Conservation (phyloP, 495 filamentous ascomycete species). For the Penicillium goetzii region DNA sequence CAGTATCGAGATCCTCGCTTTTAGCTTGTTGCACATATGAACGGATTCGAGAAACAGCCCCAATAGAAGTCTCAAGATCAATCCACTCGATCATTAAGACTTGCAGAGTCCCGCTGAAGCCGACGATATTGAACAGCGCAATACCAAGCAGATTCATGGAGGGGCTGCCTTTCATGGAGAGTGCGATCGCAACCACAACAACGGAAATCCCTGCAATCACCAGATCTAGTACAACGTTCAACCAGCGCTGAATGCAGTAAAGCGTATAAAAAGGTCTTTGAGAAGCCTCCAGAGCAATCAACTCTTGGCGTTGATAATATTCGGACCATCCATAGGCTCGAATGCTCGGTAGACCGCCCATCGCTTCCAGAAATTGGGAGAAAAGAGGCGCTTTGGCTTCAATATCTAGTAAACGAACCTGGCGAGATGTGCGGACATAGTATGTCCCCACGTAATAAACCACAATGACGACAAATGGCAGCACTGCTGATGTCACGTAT, state of each 20-base stretch:
- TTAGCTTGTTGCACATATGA: slow-evolving; percentile 24
- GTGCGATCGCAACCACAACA: slow-evolving; percentile 45
- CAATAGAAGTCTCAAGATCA: slow-evolving; percentile 36
- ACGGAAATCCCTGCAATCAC: slow-evolving; percentile 61
- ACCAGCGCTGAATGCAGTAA: slow-evolving; percentile 71
- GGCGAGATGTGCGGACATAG: slow-evolving; percentile 48
- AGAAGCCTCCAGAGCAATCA: slow-evolving; percentile 60
- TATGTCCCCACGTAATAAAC: slow-evolving; percentile 28
- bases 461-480: slow-evolving; percentile 24
- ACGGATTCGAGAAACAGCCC: slow-evolving; percentile 34
- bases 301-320: slow-evolving; percentile 62
- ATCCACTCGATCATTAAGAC: slow-evolving; percentile 32
- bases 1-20: slow-evolving; percentile 27
- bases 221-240: slow-evolving; percentile 65
- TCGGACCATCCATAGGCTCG: slow-evolving; percentile 68
- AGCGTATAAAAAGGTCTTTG: slow-evolving; percentile 59
- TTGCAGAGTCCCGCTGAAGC: slow-evolving; percentile 32
- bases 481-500: slow-evolving; percentile 22
- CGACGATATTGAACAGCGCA: slow-evolving; percentile 38
- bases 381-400: slow-evolving; percentile 66
- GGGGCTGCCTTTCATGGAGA: slow-evolving; percentile 25
- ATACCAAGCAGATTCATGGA: slow-evolving; percentile 33
- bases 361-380: slow-evolving; percentile 67
- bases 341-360: slow-evolving; percentile 70
- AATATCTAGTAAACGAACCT: slow-evolving; percentile 61